Evolutionary conservation across 2,329 filamentous ascomycete species (phyloP).

Genomic region (Herpotrichia juniperi): DNA sequence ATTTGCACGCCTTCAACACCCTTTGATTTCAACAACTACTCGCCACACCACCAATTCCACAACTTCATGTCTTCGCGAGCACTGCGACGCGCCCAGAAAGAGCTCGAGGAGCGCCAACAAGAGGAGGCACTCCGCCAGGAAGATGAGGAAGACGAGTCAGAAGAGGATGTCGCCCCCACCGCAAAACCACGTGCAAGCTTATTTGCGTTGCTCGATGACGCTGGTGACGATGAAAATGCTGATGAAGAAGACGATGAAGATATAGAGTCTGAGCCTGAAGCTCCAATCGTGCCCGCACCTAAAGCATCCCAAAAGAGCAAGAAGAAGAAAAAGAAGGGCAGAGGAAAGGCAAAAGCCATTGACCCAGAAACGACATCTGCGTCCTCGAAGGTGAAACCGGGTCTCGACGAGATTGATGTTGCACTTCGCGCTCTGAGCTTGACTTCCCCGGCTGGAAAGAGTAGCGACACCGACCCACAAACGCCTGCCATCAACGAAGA

Average conservation of each 20-base stretch:
- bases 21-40: background rate
- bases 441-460: constrained; percentile 21
- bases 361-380: constrained; percentile 20
- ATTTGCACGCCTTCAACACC: background rate
- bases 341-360: constrained; percentile 55
- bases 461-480: constrained; percentile 23
- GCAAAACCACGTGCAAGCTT: constrained; percentile 47
- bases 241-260: constrained; percentile 42
- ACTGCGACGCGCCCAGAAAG: constrained; percentile 67
- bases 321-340: constrained; percentile 69
- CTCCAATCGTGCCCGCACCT: constrained; percentile 28
- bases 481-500: constrained; percentile 40
- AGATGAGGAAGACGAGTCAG: constrained; percentile 45
- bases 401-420: constrained; percentile 69
- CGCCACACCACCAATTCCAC: background rate
- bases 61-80: constrained; percentile 67
- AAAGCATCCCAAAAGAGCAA: constrained; percentile 53
- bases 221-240: constrained; percentile 46
- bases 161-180: constrained; percentile 41
- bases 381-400: constrained; percentile 29
- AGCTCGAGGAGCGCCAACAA: constrained; percentile 63
- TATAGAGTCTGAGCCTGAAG: constrained; percentile 33
- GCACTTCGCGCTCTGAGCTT: constrained; percentile 64
- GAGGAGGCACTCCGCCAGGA: constrained; percentile 47
- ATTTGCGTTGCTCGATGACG: constrained; percentile 54